These are phyloP conservation scores for Teunomyces tritomae DNA, from an alignment of 805 yeast species.

Conservation along the genomic window DNA sequence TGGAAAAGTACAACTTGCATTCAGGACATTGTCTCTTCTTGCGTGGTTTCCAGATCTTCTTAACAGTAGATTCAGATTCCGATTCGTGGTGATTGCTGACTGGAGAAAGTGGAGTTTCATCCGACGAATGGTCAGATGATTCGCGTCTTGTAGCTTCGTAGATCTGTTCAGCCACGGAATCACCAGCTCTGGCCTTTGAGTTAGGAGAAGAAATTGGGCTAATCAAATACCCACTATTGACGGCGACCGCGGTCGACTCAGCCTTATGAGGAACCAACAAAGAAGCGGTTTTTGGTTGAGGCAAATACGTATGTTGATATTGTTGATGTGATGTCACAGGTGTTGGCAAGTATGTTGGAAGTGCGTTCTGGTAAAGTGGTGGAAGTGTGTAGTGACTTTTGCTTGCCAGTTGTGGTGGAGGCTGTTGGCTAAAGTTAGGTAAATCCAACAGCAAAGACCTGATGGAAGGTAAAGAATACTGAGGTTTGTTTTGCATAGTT, in stretches of 20 bases:
- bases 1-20: constrained; percentile 67
- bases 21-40: constrained; percentile 72
- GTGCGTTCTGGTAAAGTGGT: background rate
- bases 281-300: background rate
- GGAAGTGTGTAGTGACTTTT: background rate
- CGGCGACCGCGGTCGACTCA: background rate
- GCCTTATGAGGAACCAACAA: constrained; percentile 1
- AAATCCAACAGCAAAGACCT: constrained; percentile 34
- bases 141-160: background rate
- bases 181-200: constrained; percentile 4
- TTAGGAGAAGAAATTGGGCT: constrained; percentile 18
- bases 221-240: constrained; percentile 3
- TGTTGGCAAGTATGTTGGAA: constrained; percentile 1
- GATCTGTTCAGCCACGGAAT: constrained; percentile 1
- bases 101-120: background rate
- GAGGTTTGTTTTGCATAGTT: constrained; percentile 3
- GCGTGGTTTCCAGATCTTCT: constrained; percentile 43
- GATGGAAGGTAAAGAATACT: constrained; percentile 30
- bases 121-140: constrained; percentile 1
- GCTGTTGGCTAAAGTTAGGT: constrained; percentile 14
- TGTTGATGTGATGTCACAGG: constrained; percentile 4
- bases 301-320: constrained; percentile 2
- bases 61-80: constrained; percentile 6
- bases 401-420: background rate
- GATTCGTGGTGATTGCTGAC: background rate